Conservation (phyloP, 2,329 filamentous ascomycete genomes). For the Blastomyces emzantsi region DNA sequence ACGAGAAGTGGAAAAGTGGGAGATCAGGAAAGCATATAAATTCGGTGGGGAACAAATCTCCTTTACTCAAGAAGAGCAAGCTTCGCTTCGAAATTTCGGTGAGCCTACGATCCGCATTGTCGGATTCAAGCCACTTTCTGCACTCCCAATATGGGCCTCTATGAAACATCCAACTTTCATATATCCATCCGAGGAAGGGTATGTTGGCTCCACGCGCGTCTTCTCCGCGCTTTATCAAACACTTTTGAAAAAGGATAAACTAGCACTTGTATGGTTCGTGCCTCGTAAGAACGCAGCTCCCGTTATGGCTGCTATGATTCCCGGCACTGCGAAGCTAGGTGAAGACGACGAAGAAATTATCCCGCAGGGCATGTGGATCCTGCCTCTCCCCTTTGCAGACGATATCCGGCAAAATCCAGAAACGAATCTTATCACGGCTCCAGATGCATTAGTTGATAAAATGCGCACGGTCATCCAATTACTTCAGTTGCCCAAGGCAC, state of each 20-base stretch:
- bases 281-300: conserved; percentile 72
- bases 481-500: conserved; percentile 74
- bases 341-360: conserved; percentile 59
- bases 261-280: conserved; percentile 85
- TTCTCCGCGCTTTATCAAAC: conserved; percentile 89
- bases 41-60: conserved; percentile 86
- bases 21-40: conserved; percentile 88
- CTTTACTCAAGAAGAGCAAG: conserved; percentile 78
- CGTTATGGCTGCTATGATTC: conserved; percentile 68
- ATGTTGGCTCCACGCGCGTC: conserved; percentile 81
- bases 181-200: conserved; percentile 85
- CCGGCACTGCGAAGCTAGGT: conserved; percentile 58
- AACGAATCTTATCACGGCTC: conserved; percentile 47
- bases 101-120: conserved; percentile 77
- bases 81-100: conserved; percentile 68
- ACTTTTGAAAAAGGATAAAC: conserved; percentile 65
- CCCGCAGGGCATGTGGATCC: conserved; percentile 80
- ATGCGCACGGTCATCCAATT: conserved; percentile 81
- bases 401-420: conserved; percentile 72
- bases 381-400: conserved; percentile 80
- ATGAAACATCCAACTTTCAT: conserved; percentile 83
- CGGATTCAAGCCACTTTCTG: conserved; percentile 76
- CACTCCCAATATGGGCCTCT: conserved; percentile 74
- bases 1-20: conserved; percentile 64
- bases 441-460: conserved; percentile 63